Conservation (phyloP, 768 basidiomycete genomes). For the Jaapia argillacea region DNA sequence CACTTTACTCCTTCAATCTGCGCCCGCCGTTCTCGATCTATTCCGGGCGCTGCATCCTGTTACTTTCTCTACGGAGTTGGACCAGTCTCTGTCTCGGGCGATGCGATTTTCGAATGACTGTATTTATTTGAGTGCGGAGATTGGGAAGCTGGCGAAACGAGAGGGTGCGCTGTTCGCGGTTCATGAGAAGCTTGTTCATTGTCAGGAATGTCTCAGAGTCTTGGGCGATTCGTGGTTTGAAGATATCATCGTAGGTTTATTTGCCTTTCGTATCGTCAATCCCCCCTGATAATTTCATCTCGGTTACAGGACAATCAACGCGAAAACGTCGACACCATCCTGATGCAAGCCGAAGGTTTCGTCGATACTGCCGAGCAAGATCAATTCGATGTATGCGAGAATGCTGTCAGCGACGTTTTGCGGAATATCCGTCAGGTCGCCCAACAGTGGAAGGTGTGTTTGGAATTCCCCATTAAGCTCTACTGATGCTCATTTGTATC, state of each 20-base stretch:
- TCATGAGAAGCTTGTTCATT: constrained; percentile 42
- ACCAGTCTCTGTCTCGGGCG: constrained; percentile 35
- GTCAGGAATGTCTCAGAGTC: constrained; percentile 36
- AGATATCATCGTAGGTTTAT: constrained; percentile 54
- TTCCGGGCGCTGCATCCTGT: constrained; percentile 74
- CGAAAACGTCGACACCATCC: constrained; percentile 32
- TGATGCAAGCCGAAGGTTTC: constrained; percentile 55
- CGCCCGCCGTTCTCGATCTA: constrained; percentile 63
- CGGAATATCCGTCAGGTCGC: constrained; percentile 54
- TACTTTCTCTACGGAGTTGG: constrained; percentile 36
- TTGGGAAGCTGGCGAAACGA: constrained; percentile 28
- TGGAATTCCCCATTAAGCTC: not conserved
- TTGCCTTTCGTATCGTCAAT: not conserved
- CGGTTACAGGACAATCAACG: constrained; percentile 41
- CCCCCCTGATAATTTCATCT: no score
- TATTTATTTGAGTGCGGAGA: constrained; percentile 48
- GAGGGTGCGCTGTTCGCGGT: constrained; percentile 8
- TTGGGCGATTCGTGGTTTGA: constrained; percentile 65
- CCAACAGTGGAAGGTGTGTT: constrained; percentile 62
- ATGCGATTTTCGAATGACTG: constrained; percentile 84
- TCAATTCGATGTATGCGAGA: constrained; percentile 70
- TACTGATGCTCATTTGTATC: constrained; percentile 1
- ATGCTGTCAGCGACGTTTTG: constrained; percentile 49
- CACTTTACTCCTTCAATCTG: constrained; percentile 46
- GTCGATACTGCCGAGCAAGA: constrained; percentile 59